Base-by-base conservation (phyloP, 768 basidiomycete genomes). In the Suillus subalutaceus region DNA sequence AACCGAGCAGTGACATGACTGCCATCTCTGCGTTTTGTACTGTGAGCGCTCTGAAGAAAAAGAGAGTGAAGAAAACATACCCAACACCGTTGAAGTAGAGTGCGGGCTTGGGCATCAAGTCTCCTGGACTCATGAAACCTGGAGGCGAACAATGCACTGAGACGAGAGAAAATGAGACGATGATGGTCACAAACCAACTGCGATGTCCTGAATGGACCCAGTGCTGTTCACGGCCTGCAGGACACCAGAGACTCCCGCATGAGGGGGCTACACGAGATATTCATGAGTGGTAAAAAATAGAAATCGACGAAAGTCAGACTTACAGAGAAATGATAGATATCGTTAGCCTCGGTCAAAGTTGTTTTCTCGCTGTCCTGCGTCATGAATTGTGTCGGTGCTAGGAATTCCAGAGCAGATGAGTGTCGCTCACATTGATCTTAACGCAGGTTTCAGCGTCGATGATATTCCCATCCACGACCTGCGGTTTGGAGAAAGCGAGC, bases 1-100 rank as follows among this genome's bases (percentile, higher is more conserved):
- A 63, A 63, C 20, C 20, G 5, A 7, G 62, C 62, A 2, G 20
- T n/a, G 20, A 37, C n/a, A 2, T n/a, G 4, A 18, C 48, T 55
- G 32, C 55, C 55, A 10, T 63, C 35, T 20, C 56, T 60, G 53
- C 9, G n/a, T 37, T 37, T 30, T 15, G n/a, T 7, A 18, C 15
- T 62, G 18, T 63, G 35, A 61, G 20, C n/a, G 3, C 16, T 7
- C 20, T 20, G 26, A 9, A 63, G 2, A 23, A 63, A 18, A n/a
- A 63, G 12, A 12, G 8, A n/a, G 32, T 12, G 13, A 16, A 32
- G 6, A 26, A 1, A 2, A 37, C 62, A 59, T 30, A 63, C 53
- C 62, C 55, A 5, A 63, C 55, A 6, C 15, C 55, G 0, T 37
- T 61, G 62, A 61, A 63, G 32, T 37, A 37, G 20, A 63, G 55